A percentile compares a stretch with the other conserved stretches of the same genome.
phyloP scores from a whole-genome alignment of 768 basidiomycete species.

The Mycena amicta region DNA sequence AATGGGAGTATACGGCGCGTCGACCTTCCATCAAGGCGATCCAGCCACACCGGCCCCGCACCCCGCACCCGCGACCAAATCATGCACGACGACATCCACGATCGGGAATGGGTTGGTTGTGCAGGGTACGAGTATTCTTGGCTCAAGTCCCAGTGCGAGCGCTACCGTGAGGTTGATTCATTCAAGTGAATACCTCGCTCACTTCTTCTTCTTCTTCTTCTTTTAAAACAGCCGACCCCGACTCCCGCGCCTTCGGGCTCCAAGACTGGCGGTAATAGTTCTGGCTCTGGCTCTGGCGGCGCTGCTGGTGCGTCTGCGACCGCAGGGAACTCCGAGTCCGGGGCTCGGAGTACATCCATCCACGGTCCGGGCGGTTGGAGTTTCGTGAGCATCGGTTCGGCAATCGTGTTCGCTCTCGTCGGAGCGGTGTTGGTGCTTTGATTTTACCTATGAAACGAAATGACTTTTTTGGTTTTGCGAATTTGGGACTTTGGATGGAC shows the following conservation, averaged over 20 bases:
- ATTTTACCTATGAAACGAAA: no score
- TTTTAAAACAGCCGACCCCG: not conserved
- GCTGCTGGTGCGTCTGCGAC: no score
- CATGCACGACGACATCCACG: conserved; percentile 55
- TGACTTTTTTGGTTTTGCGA: no score
- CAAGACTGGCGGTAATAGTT: no score
- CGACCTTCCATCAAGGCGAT: conserved; percentile 68
- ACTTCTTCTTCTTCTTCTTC: not conserved
- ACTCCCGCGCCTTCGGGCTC: not conserved
- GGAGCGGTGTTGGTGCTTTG: not conserved
- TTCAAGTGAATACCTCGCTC: not conserved
- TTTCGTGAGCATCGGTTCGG: conserved; percentile 21
- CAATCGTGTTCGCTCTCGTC: not conserved
- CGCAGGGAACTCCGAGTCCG: no score
- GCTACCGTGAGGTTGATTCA: not conserved
- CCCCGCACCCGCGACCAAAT: conserved; percentile 58
- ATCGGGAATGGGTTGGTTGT: conserved; percentile 50
- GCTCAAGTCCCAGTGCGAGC: not conserved
- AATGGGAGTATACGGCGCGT: conserved; percentile 70
- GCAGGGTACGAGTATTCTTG: conserved; percentile 29
- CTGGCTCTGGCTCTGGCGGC: no score
- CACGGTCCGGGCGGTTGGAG: conserved; percentile 1
- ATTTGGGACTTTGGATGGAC: no score
- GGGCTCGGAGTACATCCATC: no score
- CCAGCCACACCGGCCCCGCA: conserved; percentile 57